These are phyloP conservation scores for Lactarius pseudohatsudake DNA, from an alignment of 768 basidiomycete species.

Conservation along the genomic window DNA sequence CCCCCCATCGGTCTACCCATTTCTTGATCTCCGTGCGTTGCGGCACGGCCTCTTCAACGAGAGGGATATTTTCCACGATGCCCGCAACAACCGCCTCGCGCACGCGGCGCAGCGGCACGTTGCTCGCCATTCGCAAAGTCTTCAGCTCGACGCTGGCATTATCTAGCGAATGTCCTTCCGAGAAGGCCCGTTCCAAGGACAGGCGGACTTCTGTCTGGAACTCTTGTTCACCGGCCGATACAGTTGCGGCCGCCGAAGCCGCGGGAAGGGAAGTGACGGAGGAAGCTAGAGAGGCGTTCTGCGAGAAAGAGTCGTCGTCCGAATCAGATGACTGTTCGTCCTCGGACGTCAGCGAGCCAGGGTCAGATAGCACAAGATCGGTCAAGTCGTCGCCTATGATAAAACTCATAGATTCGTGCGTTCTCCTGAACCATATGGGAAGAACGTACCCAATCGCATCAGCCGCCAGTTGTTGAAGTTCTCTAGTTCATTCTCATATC, in stretches of 20 bases:
- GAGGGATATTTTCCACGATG: constrained; percentile 68
- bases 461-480: constrained; percentile 64
- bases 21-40: constrained; percentile 66
- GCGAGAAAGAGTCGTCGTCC: constrained; percentile 38
- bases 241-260: constrained; percentile 40
- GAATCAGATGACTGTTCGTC: constrained; percentile 46
- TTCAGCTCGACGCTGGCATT: constrained; percentile 94
- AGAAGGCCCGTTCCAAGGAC: constrained; percentile 88
- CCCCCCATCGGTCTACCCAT: constrained; percentile 78
- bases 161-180: constrained; percentile 88
- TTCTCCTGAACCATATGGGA: not conserved
- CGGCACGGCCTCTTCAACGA: constrained; percentile 53
- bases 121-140: constrained; percentile 95
- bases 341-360: constrained; percentile 52
- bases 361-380: constrained; percentile 63
- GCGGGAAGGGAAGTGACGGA: constrained; percentile 48
- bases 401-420: not conserved
- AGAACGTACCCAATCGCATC: constrained; percentile 64
- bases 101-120: constrained; percentile 84
- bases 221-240: constrained; percentile 47
- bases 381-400: constrained; percentile 57
- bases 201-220: constrained; percentile 76
- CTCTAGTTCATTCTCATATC: constrained; percentile 62
- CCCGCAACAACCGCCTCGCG: constrained; percentile 87
- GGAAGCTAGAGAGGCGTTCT: constrained; percentile 46